Evolutionary conservation across 2,329 filamentous ascomycete species (phyloP).

Genomic region (Davidsoniella eucalypti): DNA sequence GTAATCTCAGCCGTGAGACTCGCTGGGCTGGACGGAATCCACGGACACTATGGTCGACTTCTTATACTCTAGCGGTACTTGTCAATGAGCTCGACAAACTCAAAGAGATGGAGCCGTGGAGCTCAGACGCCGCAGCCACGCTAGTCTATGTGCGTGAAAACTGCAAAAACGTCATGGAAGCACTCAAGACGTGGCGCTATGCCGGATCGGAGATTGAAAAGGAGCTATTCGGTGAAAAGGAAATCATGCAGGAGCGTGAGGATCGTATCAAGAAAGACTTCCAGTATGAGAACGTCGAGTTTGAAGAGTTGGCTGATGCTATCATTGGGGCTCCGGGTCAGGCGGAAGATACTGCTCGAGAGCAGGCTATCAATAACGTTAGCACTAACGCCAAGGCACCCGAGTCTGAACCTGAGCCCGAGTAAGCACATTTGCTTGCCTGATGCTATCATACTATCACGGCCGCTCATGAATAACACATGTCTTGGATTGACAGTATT

Average conservation of each 20-base stretch:
- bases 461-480: too few species aligned
- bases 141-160: conserved; percentile 17
- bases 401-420: too few species aligned
- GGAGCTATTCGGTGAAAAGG: conserved; percentile 12
- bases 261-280: not conserved
- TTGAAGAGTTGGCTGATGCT: not conserved
- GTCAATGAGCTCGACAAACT: conserved; percentile 34
- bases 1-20: conserved; percentile 12
- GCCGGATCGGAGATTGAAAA: conserved; percentile 6
- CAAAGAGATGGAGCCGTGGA: conserved; percentile 32
- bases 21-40: conserved; percentile 20
- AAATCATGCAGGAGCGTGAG: conserved; percentile 6
- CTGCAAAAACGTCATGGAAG: conserved; percentile 20
- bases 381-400: too few species aligned
- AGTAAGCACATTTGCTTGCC: too few species aligned
- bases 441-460: too few species aligned
- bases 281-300: conserved; percentile 3
- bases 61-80: conserved; percentile 31
- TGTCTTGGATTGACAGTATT: too few species aligned
- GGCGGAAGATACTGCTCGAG: not conserved
- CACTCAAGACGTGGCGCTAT: conserved; percentile 16
- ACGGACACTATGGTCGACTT: conserved; percentile 23
- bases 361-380: not conserved
- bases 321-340: not conserved
- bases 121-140: conserved; percentile 24